Evolutionary conservation across 352 stramenopile genomes (phyloP).

Genomic region (Pythium brassicae): DNA sequence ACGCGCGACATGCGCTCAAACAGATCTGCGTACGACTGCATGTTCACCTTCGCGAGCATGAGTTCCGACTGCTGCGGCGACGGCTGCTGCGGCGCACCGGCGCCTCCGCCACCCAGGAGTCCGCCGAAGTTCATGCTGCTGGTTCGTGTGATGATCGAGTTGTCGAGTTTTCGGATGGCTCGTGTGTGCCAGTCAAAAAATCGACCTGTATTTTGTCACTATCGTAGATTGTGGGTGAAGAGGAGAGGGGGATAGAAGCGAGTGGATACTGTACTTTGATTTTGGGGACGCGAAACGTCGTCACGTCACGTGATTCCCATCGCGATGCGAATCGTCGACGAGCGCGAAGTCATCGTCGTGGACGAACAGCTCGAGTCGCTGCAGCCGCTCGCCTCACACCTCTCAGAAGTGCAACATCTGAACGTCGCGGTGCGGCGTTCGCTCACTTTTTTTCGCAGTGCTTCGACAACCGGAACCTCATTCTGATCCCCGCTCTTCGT

Average conservation of each 20-base stretch:
- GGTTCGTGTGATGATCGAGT: too few species aligned
- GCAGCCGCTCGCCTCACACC: constrained; percentile 12
- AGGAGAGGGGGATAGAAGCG: too few species aligned
- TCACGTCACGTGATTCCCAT: neutral
- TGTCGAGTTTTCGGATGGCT: neutral
- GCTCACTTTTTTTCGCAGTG: neutral
- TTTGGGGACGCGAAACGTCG: neutral
- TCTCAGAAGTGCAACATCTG: constrained; percentile 36
- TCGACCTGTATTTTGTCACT: neutral
- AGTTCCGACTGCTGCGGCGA: constrained; percentile 74
- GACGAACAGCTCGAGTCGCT: constrained; percentile 45
- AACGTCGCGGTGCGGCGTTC: constrained; percentile 44
- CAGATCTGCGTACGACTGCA: constrained; percentile 88
- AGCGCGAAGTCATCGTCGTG: constrained; percentile 41
- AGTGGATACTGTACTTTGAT: neutral
- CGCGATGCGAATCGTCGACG: constrained; percentile 38
- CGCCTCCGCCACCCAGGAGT: constrained; percentile 60
- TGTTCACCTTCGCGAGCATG: constrained; percentile 89
- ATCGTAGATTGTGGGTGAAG: neutral
- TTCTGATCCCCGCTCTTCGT: neutral
- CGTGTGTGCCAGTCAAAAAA: neutral
- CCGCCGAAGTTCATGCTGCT: constrained; percentile 73
- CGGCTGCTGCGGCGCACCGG: constrained; percentile 39
- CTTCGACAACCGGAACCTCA: too few species aligned
- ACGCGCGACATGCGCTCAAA: constrained; percentile 89